Percentiles rank a stretch among this genome's conserved stretches.
These are phyloP conservation scores for Chaetomiaceae sp. DNA, from an alignment of 2,329 filamentous ascomycete species.

Conservation along the genomic window DNA sequence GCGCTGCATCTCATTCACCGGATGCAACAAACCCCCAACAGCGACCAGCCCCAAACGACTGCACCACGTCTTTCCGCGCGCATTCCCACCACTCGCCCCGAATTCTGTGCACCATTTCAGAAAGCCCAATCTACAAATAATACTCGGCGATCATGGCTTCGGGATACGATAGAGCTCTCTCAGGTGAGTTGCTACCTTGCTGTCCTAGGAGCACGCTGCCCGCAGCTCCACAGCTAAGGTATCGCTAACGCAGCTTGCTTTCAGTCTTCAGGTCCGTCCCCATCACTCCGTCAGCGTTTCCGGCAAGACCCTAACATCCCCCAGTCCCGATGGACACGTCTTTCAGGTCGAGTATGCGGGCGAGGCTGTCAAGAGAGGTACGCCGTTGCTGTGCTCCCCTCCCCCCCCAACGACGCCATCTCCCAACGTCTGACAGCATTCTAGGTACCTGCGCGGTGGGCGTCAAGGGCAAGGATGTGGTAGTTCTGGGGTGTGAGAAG, in stretches of 20 bases:
- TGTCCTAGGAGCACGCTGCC: neutral
- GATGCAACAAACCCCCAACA: conserved; percentile 1
- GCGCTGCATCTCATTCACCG: conserved; percentile 12
- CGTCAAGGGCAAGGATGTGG: conserved; percentile 90
- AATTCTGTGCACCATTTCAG: neutral
- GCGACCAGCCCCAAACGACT: neutral
- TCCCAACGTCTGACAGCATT: conserved; percentile 8
- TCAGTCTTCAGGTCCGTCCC: conserved; percentile 75
- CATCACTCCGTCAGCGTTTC: neutral
- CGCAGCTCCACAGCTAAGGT: conserved; percentile 15
- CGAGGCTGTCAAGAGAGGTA: conserved; percentile 97
- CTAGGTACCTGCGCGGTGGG: conserved; percentile 94
- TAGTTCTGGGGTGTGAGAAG: conserved; percentile 97
- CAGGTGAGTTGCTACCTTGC: conserved; percentile 79
- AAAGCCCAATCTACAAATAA: neutral
- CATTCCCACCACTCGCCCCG: neutral
- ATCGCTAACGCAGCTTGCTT: conserved; percentile 41
- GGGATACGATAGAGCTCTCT: conserved; percentile 98
- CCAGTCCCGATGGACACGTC: conserved; percentile 95
- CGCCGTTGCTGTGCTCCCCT: conserved; percentile 25
- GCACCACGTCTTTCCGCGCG: neutral
- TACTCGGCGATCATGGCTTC: conserved; percentile 61
- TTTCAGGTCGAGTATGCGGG: conserved; percentile 99
- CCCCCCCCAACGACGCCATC: conserved; percentile 17
- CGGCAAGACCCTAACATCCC: conserved; percentile 39